phyloP scores from a whole-genome alignment of 192 early-diverging fungal genomes.

The Thamnidium elegans region DNA sequence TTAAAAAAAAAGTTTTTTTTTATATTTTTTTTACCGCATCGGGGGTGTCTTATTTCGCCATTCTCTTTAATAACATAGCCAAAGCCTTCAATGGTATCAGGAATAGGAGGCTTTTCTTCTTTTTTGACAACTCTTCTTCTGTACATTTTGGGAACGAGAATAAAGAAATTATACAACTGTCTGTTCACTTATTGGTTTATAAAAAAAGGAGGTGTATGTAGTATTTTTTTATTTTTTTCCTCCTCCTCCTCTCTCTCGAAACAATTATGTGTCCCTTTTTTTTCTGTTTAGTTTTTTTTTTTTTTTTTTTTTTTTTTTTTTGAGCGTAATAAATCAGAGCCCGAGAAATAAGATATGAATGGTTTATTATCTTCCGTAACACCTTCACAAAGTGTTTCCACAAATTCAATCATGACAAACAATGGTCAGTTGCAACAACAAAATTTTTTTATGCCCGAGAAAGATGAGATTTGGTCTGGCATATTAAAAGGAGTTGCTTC shows the following conservation, averaged over 20 bases:
- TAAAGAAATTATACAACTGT: too few relatives aligned
- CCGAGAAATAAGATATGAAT: neutral
- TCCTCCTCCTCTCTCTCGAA: too few relatives aligned
- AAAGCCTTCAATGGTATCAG: slow-evolving; percentile 21
- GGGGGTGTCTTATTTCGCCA: slow-evolving; percentile 19
- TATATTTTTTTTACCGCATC: neutral
- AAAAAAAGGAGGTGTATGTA: too few relatives aligned
- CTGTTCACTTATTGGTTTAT: too few relatives aligned
- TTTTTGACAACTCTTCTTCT: slow-evolving; percentile 5
- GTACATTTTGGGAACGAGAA: slow-evolving; percentile 4
- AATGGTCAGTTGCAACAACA: neutral
- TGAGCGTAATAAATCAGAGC: neutral
- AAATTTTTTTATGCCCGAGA: slow-evolving; percentile 13
- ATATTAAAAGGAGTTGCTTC: slow-evolving; percentile 75
- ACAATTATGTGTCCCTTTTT: neutral
- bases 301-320: neutral
- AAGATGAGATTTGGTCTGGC: slow-evolving; percentile 73
- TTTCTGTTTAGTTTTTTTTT: neutral
- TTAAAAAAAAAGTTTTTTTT: neutral
- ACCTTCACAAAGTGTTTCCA: slow-evolving; percentile 16
- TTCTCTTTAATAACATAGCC: slow-evolving; percentile 32
- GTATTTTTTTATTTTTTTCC: too few relatives aligned
- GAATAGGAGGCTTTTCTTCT: slow-evolving; percentile 4
- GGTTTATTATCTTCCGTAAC: slow-evolving; percentile 16
- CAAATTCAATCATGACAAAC: neutral